These are phyloP conservation scores for Thymus mandschuricus DNA, from an alignment of 257 asterid genomes.

Conservation along the genomic window DNA sequence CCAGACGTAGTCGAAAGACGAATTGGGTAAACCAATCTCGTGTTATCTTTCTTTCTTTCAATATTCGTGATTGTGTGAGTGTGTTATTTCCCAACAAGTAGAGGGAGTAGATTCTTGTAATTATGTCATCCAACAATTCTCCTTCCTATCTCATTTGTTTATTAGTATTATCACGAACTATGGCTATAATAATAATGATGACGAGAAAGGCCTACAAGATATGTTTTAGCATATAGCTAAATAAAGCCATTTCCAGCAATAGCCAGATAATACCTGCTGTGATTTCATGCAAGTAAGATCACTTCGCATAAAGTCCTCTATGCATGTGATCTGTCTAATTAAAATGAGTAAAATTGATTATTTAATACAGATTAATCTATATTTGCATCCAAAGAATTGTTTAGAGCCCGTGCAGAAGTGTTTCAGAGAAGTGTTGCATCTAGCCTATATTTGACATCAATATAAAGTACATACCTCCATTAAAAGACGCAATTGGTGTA, in stretches of 20 bases:
- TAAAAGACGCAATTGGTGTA: constrained; percentile 92
- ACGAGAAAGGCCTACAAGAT: background rate
- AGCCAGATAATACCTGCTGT: constrained; percentile 5
- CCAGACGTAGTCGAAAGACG: too few species aligned
- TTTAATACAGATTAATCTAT: background rate
- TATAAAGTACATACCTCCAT: constrained; percentile 69
- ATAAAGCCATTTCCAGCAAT: background rate
- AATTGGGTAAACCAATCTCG: too few species aligned
- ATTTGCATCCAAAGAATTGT: background rate
- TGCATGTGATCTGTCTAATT: background rate
- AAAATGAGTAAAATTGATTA: background rate
- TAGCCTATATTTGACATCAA: background rate
- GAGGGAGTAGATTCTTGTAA: background rate
- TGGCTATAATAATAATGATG: background rate
- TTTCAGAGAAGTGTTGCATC: too few species aligned
- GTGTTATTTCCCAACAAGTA: too few species aligned
- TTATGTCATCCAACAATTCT: background rate
- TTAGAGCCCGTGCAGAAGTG: background rate
- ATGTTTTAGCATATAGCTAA: background rate
- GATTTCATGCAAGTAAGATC: background rate
- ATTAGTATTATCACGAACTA: background rate
- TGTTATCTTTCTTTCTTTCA: too few species aligned
- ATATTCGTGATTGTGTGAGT: too few species aligned
- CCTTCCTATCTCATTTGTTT: background rate
- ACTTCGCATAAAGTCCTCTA: background rate